These are phyloP conservation scores for Trypanosoma melophagium DNA, from an alignment of 208 protist genomes.

Conservation along the genomic window DNA sequence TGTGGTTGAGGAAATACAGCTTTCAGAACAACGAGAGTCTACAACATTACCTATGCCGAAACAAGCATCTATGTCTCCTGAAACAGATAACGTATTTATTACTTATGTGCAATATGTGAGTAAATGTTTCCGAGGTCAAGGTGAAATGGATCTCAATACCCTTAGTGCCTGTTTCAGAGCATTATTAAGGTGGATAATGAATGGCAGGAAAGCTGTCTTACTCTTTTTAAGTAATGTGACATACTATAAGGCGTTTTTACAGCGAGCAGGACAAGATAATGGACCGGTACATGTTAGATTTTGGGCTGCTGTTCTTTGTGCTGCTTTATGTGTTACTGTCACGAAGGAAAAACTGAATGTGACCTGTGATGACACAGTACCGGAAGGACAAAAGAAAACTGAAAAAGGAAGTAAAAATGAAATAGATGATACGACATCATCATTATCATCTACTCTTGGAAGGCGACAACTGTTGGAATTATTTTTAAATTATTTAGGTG, in stretches of 20 bases:
- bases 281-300: constrained; percentile 54
- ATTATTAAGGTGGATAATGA: constrained; percentile 47
- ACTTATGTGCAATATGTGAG: constrained; percentile 50
- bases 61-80: not conserved
- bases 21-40: constrained; percentile 7
- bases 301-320: constrained; percentile 66
- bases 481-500: constrained; percentile 59
- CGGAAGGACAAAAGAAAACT: not conserved
- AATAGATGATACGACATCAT: not conserved
- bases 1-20: constrained; percentile 25
- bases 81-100: constrained; percentile 38
- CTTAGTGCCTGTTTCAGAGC: constrained; percentile 59
- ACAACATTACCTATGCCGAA: not conserved
- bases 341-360: not conserved
- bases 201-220: constrained; percentile 18
- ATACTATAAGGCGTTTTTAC: constrained; percentile 49
- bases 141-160: constrained; percentile 55
- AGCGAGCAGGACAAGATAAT: constrained; percentile 41
- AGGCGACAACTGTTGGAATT: constrained; percentile 34
- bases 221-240: constrained; percentile 39
- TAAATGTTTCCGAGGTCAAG: constrained; percentile 47
- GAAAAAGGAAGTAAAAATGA: not conserved
- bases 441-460: not conserved
- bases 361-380: not conserved
- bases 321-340: constrained; percentile 41